A percentile compares a stretch with the other conserved stretches of the same genome.
Conservation (phyloP, 192 early-diverging fungal species). For the Dissophora globulifera region DNA sequence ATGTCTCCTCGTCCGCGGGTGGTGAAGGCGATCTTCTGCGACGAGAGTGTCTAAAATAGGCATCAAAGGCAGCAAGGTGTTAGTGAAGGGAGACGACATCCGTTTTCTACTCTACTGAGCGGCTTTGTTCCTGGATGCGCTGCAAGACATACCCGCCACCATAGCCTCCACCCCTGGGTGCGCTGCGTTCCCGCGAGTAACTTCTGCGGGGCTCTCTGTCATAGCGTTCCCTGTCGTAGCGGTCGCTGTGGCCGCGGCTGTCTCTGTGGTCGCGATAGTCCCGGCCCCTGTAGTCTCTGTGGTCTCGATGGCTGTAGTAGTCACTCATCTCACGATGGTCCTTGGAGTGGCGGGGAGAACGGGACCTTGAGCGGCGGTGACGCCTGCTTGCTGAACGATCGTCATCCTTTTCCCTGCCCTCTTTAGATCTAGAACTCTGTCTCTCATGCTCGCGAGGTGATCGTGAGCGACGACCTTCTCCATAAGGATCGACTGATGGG, state of each 20-base stretch:
- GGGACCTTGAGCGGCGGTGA: conserved; percentile 59
- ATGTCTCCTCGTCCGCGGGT: conserved; percentile 76
- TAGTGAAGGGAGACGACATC: background rate
- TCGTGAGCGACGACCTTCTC: conserved; percentile 31
- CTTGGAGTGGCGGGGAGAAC: conserved; percentile 50
- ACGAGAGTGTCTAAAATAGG: conserved; percentile 20
- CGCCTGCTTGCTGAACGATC: conserved; percentile 41
- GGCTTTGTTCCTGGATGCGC: background rate
- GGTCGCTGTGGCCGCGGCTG: conserved; percentile 32
- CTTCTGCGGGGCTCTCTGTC: conserved; percentile 43
- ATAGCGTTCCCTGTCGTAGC: conserved; percentile 38
- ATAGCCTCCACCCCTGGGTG: conserved; percentile 30
- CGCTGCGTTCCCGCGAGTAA: conserved; percentile 38
- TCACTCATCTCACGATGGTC: conserved; percentile 35
- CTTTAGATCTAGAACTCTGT: conserved; percentile 52
- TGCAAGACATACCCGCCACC: conserved; percentile 15
- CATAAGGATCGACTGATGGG: conserved; percentile 20
- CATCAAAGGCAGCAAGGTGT: background rate
- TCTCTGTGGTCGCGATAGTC: conserved; percentile 55
- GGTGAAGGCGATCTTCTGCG: conserved; percentile 72
- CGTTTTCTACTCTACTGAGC: too few relatives aligned
- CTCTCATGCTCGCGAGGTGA: conserved; percentile 55
- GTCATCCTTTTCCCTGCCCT: conserved; percentile 51
- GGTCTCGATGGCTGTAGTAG: conserved; percentile 37
- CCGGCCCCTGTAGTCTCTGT: conserved; percentile 54